Evolutionary conservation across 768 basidiomycete genomes (phyloP).

Genomic region (Pholiota molesta): DNA sequence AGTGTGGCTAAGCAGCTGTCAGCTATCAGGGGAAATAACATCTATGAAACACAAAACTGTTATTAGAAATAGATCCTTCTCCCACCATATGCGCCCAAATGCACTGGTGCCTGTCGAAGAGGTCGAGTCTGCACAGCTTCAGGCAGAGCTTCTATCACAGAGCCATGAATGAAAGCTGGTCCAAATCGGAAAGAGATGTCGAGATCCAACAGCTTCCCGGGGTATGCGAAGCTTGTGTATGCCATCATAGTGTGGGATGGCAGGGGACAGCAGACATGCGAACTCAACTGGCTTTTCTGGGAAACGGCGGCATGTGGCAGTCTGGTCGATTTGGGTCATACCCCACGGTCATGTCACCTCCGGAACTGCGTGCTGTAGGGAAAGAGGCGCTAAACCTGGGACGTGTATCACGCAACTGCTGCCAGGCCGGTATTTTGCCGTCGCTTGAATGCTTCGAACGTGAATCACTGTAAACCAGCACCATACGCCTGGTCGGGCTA

Average conservation of each 20-base stretch:
- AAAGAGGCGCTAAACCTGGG: neutral
- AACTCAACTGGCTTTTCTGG: constrained; percentile 14
- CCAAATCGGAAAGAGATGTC: constrained; percentile 10
- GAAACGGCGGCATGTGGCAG: constrained; percentile 10
- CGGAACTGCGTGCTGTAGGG: neutral
- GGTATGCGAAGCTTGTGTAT: constrained; percentile 13
- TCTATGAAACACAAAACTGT: constrained; percentile 22
- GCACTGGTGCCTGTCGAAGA: constrained; percentile 17
- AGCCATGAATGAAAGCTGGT: constrained; percentile 11
- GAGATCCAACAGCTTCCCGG: constrained; percentile 19
- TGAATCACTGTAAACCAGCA: too few relatives aligned
- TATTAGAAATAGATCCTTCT: constrained; percentile 12
- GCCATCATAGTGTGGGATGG: constrained; percentile 13
- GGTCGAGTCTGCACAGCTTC: constrained; percentile 16
- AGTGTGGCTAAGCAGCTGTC: constrained; percentile 20
- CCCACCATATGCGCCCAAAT: constrained; percentile 12
- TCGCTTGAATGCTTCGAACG: neutral
- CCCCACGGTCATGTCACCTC: neutral
- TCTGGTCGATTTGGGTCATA: neutral
- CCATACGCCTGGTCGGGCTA: neutral
- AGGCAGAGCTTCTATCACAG: constrained; percentile 15
- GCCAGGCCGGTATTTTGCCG: constrained; percentile 1
- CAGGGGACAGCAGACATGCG: constrained; percentile 3
- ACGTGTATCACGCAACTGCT: neutral
- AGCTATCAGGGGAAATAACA: constrained; percentile 17